Evolutionary conservation across 768 basidiomycete species (phyloP).

Genomic region (Hemileccinum impolitum): DNA sequence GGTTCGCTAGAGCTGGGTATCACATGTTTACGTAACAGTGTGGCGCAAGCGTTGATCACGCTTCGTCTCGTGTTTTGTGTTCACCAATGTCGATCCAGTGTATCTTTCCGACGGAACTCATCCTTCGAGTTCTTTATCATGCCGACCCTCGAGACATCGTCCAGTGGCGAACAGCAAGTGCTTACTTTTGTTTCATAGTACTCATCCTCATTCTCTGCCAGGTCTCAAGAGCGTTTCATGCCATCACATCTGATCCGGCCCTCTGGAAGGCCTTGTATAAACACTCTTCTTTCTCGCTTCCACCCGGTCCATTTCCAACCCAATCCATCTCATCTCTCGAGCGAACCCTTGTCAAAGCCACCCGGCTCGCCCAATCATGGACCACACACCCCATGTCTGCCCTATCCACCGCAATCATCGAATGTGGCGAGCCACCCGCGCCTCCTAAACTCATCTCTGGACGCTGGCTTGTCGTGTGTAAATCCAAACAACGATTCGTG

Average conservation of each 20-base stretch:
- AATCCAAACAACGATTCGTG: background rate
- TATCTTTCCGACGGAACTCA: background rate
- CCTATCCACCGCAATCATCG: background rate
- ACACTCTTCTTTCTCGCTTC: background rate
- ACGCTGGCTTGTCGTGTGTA: background rate
- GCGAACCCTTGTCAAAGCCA: background rate
- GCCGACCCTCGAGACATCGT: background rate
- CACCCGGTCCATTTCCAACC: background rate
- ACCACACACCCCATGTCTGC: background rate
- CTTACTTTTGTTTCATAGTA: background rate
- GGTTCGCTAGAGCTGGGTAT: too few relatives aligned
- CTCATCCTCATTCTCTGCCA: background rate
- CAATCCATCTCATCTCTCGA: background rate
- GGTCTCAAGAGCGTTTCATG: constrained; percentile 5
- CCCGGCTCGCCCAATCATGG: constrained; percentile 1
- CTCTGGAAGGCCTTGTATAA: constrained; percentile 4
- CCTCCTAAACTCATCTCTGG: background rate
- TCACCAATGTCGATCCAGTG: too few relatives aligned
- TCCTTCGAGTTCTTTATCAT: background rate
- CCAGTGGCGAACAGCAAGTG: constrained; percentile 1
- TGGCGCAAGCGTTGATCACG: too few relatives aligned
- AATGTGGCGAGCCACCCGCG: accelerated
- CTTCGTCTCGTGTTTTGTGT: too few relatives aligned
- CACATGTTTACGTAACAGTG: too few relatives aligned
- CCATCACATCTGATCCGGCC: background rate